Evolutionary conservation across 441 rosid genomes (phyloP), one percentile per base, ranked within the genome.

Genomic region (Manihot esculenta): DNA sequence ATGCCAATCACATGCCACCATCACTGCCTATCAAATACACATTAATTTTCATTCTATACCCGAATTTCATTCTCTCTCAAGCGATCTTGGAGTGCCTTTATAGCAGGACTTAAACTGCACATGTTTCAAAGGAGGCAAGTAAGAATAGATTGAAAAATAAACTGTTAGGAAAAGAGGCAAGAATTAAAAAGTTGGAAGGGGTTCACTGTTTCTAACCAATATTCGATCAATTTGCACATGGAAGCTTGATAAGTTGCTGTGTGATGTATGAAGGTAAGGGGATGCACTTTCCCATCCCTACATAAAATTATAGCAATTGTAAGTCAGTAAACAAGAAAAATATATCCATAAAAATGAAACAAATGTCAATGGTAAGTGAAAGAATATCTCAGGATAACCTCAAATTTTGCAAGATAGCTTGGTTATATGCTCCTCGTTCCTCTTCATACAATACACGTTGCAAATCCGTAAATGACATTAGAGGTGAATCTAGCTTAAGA

Each of bases 231-330:
- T 79, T 92, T 94, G 94, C 97, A 94, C 85, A 92, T 79, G 60
- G 99, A 89, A 74, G 99, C 94, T 79, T 92, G 97, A 82, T 94
- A 94, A 10, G 98, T 94, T 1, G 98, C 89, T 42, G 97, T 87
- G 83, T 92, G 94, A 84, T 94, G 97, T 68, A 94, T 87, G 83
- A 80, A 90, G 70, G 93, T 77, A 69, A 94, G 91, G 2, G 97
- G 99, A 80, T 94, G 98, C 60, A 86, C 86, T 84, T 84, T 92
- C 63, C 96, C 98, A 65, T 81, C 80, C 79, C 98, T 94, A 45
- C 23, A 62, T 3, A 79, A 69, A 69, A 68, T 68, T 66, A 23
- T 42, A 50, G 35, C 53, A 59, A 51, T 73, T 59, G 72, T 71
- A 69, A 76, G 51, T 45, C n/a, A 23, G 50, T 15, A 66, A 71